Conservation (phyloP, 805 yeast genomes). For the Metschnikowia aberdeeniae region DNA sequence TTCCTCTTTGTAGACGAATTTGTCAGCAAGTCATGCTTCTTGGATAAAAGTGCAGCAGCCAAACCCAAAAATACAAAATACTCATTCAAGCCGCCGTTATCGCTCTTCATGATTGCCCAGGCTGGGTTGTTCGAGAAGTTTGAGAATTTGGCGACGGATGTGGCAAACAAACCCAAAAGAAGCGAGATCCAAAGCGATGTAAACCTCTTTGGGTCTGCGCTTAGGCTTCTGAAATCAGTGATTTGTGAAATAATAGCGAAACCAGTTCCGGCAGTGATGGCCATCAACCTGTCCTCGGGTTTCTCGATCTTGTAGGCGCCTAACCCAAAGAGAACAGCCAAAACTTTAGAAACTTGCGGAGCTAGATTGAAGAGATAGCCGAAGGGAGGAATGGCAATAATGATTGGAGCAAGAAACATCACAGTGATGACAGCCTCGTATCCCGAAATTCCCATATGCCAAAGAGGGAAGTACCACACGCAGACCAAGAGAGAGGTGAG, state of each 20-base stretch:
- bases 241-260: slow-evolving; percentile 60
- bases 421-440: slow-evolving; percentile 68
- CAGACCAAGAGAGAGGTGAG: slow-evolving; percentile 76
- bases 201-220: slow-evolving; percentile 26
- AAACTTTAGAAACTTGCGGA: slow-evolving; percentile 54
- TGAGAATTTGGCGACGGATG: slow-evolving; percentile 72
- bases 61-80: slow-evolving; percentile 65
- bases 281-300: slow-evolving; percentile 68
- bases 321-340: slow-evolving; percentile 60
- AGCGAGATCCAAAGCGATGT: slow-evolving; percentile 54
- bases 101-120: slow-evolving; percentile 90
- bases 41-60: slow-evolving; percentile 60
- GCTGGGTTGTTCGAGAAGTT: slow-evolving; percentile 86
- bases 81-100: slow-evolving; percentile 82
- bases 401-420: slow-evolving; percentile 54
- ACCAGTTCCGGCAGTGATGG: slow-evolving; percentile 62
- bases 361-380: slow-evolving; percentile 23
- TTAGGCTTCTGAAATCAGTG: slow-evolving; percentile 42
- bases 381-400: slow-evolving; percentile 43
- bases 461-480: slow-evolving; percentile 95
- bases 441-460: slow-evolving; percentile 98
- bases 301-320: slow-evolving; percentile 67
- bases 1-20: neutral
- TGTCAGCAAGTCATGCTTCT: slow-evolving; percentile 23
- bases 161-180: slow-evolving; percentile 64